Base-by-base conservation (phyloP, 495 filamentous ascomycete genomes). In the Aspergillus affinis region DNA sequence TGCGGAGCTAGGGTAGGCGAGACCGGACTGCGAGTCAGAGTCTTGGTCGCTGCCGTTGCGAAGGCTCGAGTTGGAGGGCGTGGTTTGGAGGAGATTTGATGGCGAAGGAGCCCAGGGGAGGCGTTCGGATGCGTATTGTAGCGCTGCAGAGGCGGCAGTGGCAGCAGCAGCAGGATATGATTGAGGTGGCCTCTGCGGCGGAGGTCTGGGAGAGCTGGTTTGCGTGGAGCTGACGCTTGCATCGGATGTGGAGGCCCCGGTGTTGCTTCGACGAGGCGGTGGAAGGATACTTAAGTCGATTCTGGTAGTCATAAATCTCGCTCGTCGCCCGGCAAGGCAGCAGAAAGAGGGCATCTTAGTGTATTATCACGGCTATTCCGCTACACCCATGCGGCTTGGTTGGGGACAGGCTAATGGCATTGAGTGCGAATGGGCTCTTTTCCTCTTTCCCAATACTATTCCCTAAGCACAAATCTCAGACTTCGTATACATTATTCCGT, bases 231-330 rank as follows among this genome's bases (percentile, higher is more conserved):
- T 46, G 41, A 23, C 6, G 32, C 54, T 49, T 23, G 66, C 60
- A n/a, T 29, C 57, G 19, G 51, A 17, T 20, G 61, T 56, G 18
- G 73, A 68, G 1, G 69, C 63, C 1, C 53, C 60, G 2, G 71
- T 75, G 49, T 73, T 75, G 20, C 69, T 65, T 48, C 74, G 72
- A 52, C 76, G 72, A 7, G 76, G 74, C 17, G 74, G 75, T n/a
- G n/a, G n/a, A n/a, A n/a, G n/a, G n/a, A n/a, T n/a, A n/a, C n/a
- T n/a, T n/a, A n/a, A n/a, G n/a, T n/a, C n/a, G n/a, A n/a, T n/a
- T n/a, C n/a, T n/a, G n/a, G n/a, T n/a, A n/a, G n/a, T n/a, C n/a
- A n/a, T n/a, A n/a, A n/a, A n/a, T n/a, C n/a, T n/a, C n/a, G n/a
- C n/a, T n/a, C n/a, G n/a, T n/a, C n/a, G n/a, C n/a, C n/a, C n/a